These are phyloP conservation scores for Backusella sp. DNA, from an alignment of 192 early-diverging fungal species.

Conservation along the genomic window DNA sequence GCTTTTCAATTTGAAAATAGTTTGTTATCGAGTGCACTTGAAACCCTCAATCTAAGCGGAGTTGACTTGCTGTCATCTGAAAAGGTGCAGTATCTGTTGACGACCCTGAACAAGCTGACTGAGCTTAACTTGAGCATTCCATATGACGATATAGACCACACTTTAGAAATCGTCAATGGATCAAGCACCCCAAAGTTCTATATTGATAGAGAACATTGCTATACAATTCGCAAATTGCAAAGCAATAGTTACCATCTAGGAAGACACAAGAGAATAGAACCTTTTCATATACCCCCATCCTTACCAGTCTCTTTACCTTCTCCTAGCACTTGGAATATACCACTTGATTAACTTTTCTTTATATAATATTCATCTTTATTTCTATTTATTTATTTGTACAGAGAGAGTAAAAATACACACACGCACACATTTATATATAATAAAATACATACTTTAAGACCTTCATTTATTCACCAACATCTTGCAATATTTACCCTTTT, in stretches of 20 bases:
- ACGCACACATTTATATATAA: neutral
- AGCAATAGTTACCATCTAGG: neutral
- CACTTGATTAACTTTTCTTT: neutral
- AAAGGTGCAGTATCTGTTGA: conserved; percentile 13
- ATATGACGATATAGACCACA: conserved; percentile 24
- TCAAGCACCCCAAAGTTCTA: neutral
- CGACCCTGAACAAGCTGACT: conserved; percentile 6
- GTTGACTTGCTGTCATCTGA: conserved; percentile 20
- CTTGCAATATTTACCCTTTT: neutral
- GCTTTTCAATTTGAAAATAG: conserved; percentile 22
- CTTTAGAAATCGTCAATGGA: conserved; percentile 15
- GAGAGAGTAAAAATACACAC: neutral
- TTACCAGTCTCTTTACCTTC: neutral
- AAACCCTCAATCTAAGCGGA: conserved; percentile 25
- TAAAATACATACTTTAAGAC: neutral
- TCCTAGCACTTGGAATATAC: neutral
- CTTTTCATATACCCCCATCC: neutral
- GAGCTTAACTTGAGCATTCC: conserved; percentile 24
- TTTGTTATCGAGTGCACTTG: neutral
- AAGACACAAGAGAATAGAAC: neutral
- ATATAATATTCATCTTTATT: neutral
- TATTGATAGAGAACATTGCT: conserved; percentile 31
- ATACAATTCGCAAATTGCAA: conserved; percentile 20
- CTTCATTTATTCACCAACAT: no score
- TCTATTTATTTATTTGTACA: neutral